Evolutionary conservation across 768 basidiomycete genomes (phyloP).

Genomic region (Naganishia vishniacii): DNA sequence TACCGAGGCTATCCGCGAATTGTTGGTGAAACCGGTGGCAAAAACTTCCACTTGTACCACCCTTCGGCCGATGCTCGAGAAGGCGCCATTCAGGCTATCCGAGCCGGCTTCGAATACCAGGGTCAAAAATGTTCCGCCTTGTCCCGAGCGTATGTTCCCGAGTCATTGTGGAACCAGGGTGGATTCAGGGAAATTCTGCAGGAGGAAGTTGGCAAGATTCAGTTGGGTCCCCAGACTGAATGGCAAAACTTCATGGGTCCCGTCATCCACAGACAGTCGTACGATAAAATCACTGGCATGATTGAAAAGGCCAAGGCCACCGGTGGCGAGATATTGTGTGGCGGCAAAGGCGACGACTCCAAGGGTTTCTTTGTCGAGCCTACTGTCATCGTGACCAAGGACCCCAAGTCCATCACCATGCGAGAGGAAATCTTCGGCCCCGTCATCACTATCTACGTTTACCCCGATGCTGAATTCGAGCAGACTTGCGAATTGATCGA

Average conservation of each 20-base stretch:
- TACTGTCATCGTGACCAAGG: slow-evolving; percentile 85
- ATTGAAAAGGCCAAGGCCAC: slow-evolving; percentile 78
- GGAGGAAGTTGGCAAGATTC: slow-evolving; percentile 73
- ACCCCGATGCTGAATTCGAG: slow-evolving; percentile 78
- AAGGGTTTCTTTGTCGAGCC: slow-evolving; percentile 91
- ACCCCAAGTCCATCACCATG: slow-evolving; percentile 83
- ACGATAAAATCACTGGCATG: slow-evolving; percentile 75
- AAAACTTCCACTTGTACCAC: slow-evolving; percentile 96
- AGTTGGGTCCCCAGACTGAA: slow-evolving; percentile 68
- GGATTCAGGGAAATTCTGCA: slow-evolving; percentile 80
- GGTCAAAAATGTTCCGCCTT: slow-evolving; percentile 97
- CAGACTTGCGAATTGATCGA: slow-evolving; percentile 82
- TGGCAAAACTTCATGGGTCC: slow-evolving; percentile 89
- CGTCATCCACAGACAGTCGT: slow-evolving; percentile 85
- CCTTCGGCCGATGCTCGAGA: slow-evolving; percentile 77
- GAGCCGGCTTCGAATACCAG: slow-evolving; percentile 87
- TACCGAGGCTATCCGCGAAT: slow-evolving; percentile 89
- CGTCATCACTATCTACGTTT: slow-evolving; percentile 86
- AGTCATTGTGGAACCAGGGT: slow-evolving; percentile 66
- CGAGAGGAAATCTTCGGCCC: slow-evolving; percentile 96
- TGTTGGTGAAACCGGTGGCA: slow-evolving; percentile 94
- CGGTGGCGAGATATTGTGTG: slow-evolving; percentile 83
- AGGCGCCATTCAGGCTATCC: slow-evolving; percentile 80
- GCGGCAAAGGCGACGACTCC: slow-evolving; percentile 73
- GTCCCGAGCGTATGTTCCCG: slow-evolving; percentile 83